Base-by-base conservation (phyloP, 108 stramenopile genomes). In the Pseudonitzschia multiseries region DNA sequence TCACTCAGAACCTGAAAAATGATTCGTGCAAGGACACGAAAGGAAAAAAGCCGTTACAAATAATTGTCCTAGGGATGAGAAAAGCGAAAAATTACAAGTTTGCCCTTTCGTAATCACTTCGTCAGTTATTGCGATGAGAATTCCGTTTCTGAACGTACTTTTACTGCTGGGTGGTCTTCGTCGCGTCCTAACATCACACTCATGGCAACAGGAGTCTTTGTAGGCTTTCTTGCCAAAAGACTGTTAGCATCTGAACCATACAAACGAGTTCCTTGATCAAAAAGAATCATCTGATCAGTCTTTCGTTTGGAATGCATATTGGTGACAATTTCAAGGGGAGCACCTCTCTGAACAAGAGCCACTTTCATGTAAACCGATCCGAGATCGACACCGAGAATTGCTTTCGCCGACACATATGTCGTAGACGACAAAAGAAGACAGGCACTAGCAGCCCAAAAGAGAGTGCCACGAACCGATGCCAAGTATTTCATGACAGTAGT, bases 291-390 rank as follows among this genome's bases (percentile, higher is more conserved):
- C 79, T 96, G 92, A 71, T 97, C 97, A 31, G 98, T 99, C 85
- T 98, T 99, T 64, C 99, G 92, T 84, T 99, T 99, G 56, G 96
- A 93, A 65, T 98, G 96, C 66, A 93, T 69, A 84, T 99, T 99
- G 62, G 97, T 98, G 2, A 99, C 98, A 85, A 99, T 99, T 76
- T 98, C 97, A 76, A 99, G 80, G 18, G 97, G 96, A 52, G 93
- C 92, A 62, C 97, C 97, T 66, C 97, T 93, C 74, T 96, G 92
- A 62, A 99, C 98, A 60, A 98, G 83, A 17, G 96, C 97, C 26
- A 99, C 97, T 79, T 99, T 99, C 96, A 99, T 98, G 92, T 95
- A 98, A 66, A 97, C 86, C 52, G 87, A 89, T 22, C 98, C 98
- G 62, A 99, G 84, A 81, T 99, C 99, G 50, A 99, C 92, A 65